Evolutionary conservation across 495 filamentous ascomycete genomes (phyloP).

Genomic region (Penicillium fimorum): DNA sequence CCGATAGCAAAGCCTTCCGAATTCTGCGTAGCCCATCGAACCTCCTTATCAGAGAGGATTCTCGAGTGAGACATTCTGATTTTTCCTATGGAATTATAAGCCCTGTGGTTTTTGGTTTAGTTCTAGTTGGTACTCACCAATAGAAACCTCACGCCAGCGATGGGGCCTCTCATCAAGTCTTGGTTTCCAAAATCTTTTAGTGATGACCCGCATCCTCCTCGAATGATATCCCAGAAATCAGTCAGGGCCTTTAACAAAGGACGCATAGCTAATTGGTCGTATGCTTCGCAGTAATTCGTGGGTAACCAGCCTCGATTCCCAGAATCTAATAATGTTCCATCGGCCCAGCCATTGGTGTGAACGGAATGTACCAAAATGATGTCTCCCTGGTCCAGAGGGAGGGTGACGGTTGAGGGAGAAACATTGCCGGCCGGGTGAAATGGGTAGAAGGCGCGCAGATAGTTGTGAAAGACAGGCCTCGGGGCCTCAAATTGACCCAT

Average conservation of each 20-base stretch:
- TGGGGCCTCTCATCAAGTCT: constrained; percentile 86
- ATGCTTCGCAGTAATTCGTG: constrained; percentile 96
- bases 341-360: constrained; percentile 98
- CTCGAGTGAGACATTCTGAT: constrained; percentile 82
- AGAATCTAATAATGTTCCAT: constrained; percentile 87
- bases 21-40: constrained; percentile 75
- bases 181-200: constrained; percentile 77
- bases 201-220: constrained; percentile 61
- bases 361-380: constrained; percentile 94
- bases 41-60: constrained; percentile 67
- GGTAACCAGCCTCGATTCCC: constrained; percentile 94
- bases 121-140: constrained; percentile 59
- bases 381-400: constrained; percentile 86
- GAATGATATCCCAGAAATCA: constrained; percentile 90
- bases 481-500: constrained; percentile 46
- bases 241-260: constrained; percentile 82
- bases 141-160: constrained; percentile 87
- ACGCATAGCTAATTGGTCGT: constrained; percentile 81
- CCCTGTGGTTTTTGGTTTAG: background rate
- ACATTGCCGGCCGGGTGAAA: constrained; percentile 79
- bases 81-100: constrained; percentile 60
- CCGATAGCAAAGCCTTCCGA: constrained; percentile 82
- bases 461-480: constrained; percentile 82
- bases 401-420: constrained; percentile 73
- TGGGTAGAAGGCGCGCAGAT: constrained; percentile 91